phyloP scores from a whole-genome alignment of 2,329 filamentous ascomycete species.

The Alternaria sp. region DNA sequence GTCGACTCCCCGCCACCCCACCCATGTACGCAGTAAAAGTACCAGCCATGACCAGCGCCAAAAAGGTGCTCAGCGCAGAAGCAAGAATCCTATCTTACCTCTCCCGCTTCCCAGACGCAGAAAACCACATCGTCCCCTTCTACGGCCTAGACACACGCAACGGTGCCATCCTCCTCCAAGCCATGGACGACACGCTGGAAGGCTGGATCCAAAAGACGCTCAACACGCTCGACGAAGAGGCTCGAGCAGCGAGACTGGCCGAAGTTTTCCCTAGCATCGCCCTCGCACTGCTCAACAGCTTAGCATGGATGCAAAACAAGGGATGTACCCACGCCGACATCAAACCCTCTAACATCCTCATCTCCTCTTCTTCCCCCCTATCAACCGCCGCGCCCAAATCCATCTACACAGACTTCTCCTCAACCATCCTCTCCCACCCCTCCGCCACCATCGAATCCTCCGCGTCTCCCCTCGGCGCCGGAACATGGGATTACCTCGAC shows the following conservation, averaged over 20 bases:
- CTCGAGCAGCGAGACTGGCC: conserved; percentile 46
- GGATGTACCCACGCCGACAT: conserved; percentile 54
- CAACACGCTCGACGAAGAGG: conserved; percentile 29
- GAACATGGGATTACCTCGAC: conserved; percentile 57
- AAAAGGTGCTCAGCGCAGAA: conserved; percentile 40
- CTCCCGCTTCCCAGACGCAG: conserved; percentile 28
- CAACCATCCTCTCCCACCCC: conserved; percentile 34
- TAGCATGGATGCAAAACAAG: conserved; percentile 51
- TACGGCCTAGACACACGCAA: conserved; percentile 41
- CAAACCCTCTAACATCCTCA: conserved; percentile 56
- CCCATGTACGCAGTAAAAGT: conserved; percentile 44
- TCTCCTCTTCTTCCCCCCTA: conserved; percentile 45
- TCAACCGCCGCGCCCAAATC: conserved; percentile 19
- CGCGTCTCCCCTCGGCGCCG: conserved; percentile 46
- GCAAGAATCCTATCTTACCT: conserved; percentile 43
- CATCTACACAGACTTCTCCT: conserved; percentile 55
- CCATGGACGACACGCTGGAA: conserved; percentile 43
- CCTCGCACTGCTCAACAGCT: conserved; percentile 46
- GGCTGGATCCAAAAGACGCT: conserved; percentile 37
- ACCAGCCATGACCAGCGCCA: conserved; percentile 37
- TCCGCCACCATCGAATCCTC: conserved; percentile 9
- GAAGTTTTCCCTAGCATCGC: conserved; percentile 50
- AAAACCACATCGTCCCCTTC: conserved; percentile 40
- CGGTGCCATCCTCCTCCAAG: conserved; percentile 40
- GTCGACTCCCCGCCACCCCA: conserved; percentile 16